Evolutionary conservation across 441 rosid species (phyloP), one percentile per base, ranked within the genome.

Genomic region (Flueggea neowawraea): DNA sequence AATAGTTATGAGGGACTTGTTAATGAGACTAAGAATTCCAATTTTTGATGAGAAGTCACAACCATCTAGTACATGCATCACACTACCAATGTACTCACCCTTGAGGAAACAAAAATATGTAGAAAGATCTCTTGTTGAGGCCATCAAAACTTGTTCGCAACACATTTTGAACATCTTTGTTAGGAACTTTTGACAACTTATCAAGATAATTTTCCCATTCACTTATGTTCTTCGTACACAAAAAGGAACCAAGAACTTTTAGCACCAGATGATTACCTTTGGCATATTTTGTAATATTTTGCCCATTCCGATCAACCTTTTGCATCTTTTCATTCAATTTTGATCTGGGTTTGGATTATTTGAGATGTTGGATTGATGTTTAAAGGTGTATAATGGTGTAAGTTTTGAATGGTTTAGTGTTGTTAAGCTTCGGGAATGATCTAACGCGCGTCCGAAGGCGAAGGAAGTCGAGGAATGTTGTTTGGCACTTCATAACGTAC

Each of bases 141-240:
- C 67, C 80, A 58, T 82, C 80, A 60, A 45, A 80, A 66, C 82
- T 80, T 17, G 73, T 77, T 67, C 66, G 69, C 6, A 78, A n/a
- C 41, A 64, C 58, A 50, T 61, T 31, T 0, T 54, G 54, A 41
- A 78, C 64, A 17, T 66, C 68, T 47, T 62, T 57, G 17, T 72
- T 58, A 12, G 80, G 75, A 49, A 41, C 16, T 31, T 62, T 69
- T 52, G 65, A 54, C 44, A 79, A 63, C 60, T 59, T 75, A 13
- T 68, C 32, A 13, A 70, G 56, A 6, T 63, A 55, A 53, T 68
- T 62, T 57, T 55, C 52, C 83, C 80, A 79, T n/a, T 67, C 64
- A 6, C 28, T 55, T 33, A 12, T 47, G 51, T 58, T 62, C 68
- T 56, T 72, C 15, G 16, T 7, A 52, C 54, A 70, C 16, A 79